Conservation (phyloP, 2,329 filamentous ascomycete species). For the Exophiala oligosperma region DNA sequence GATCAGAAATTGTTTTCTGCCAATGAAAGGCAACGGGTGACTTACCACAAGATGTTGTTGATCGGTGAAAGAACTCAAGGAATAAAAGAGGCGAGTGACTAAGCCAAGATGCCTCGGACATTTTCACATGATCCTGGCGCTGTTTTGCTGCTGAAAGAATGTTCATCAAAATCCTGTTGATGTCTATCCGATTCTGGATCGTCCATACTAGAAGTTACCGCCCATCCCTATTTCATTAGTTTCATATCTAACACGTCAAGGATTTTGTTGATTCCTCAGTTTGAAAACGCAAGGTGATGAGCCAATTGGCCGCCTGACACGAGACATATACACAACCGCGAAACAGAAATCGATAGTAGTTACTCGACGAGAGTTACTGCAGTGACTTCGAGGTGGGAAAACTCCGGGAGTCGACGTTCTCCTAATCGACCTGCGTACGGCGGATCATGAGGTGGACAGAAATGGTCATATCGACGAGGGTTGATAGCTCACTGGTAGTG, state of each 20-base stretch:
- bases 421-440: constrained; percentile 50
- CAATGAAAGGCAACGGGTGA: no score
- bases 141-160: no score
- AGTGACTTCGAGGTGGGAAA: constrained; percentile 37
- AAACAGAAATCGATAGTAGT: constrained; percentile 27
- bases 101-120: constrained; percentile 2
- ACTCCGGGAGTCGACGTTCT: constrained; percentile 38
- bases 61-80: no score
- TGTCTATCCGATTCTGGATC: no score
- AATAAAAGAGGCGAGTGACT: constrained; percentile 6
- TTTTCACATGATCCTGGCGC: not conserved
- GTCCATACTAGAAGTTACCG: no score
- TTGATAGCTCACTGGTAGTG: not conserved
- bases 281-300: no score
- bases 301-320: constrained; percentile 14
- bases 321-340: constrained; percentile 19
- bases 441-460: constrained; percentile 45
- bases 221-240: no score
- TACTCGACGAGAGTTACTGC: constrained; percentile 39
- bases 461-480: not conserved
- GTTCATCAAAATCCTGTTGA: no score
- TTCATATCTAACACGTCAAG: no score
- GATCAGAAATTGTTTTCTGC: no score
- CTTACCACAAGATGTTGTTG: no score
- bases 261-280: no score